Percentiles rank a stretch among this genome's conserved stretches.
These are phyloP conservation scores for Cucurbita maxima DNA, from an alignment of 306 rosid genomes.

Conservation along the genomic window DNA sequence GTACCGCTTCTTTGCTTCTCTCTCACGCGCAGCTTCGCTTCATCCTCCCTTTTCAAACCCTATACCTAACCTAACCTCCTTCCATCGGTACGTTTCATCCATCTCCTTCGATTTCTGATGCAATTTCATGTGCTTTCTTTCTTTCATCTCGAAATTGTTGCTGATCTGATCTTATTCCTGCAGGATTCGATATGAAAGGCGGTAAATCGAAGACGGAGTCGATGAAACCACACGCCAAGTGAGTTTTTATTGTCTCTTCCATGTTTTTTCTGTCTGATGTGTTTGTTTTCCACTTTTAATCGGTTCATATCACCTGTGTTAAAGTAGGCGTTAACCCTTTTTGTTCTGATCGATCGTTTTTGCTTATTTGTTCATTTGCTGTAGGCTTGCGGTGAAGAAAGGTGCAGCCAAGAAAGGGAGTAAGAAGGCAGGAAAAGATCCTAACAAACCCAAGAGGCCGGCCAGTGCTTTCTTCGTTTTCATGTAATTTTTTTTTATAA, in stretches of 20 bases:
- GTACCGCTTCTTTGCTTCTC: neutral
- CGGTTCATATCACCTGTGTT: neutral
- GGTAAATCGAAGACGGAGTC: slow-evolving; percentile 48
- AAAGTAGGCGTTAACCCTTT: neutral
- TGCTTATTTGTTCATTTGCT: neutral
- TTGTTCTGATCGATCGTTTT: neutral
- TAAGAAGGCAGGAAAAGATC: slow-evolving; percentile 60
- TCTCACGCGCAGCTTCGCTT: slow-evolving; percentile 1
- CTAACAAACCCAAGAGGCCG: slow-evolving; percentile 88
- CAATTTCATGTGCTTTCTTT: neutral
- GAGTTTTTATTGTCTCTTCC: slow-evolving; percentile 6
- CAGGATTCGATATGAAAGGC: slow-evolving; percentile 68
- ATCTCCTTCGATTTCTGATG: neutral
- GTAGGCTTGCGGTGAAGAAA: slow-evolving; percentile 70
- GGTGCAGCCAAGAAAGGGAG: slow-evolving; percentile 18
- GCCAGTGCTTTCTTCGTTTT: slow-evolving; percentile 89
- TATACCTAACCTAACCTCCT: slow-evolving; percentile 9
- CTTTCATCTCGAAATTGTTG: neutral
- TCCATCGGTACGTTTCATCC: neutral
- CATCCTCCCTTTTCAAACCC: slow-evolving; percentile 20
- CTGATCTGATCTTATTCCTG: slow-evolving; percentile 17
- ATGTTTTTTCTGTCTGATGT: neutral
- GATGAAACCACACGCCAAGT: slow-evolving; percentile 58
- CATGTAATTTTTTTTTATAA: slow-evolving; percentile 20
- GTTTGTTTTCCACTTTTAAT: neutral